Evolutionary conservation across 148 eudicot species (phyloP), one percentile per base, ranked within the genome.

Genomic region (Dianthus caryophyllus): DNA sequence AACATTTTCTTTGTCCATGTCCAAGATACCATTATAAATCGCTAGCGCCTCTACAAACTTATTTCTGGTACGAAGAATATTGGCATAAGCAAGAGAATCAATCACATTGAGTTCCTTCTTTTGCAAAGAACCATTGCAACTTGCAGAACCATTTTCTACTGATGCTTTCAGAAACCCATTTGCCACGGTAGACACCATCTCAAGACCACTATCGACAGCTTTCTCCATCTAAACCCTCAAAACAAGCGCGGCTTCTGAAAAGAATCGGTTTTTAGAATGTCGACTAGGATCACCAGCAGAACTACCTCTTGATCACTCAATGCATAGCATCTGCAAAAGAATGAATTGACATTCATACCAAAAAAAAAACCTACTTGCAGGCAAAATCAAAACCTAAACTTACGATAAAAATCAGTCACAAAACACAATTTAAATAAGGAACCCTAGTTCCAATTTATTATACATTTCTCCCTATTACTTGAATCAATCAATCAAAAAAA

Each of bases 61-160:
- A 75, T 84, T 90, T 79, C 99, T 80, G 6, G 88, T 83, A 24
- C 99, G 99, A 61, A 94, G 96, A 83, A 88, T 82, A 63, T 83
- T 88, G 39, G 93, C 99, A 73, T 90, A 84, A 65, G 90, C 73
- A 51, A 94, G 76, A 33, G 79, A 82, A 71, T 88, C 97, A 57
- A 84, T 89, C 55, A 79, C 89, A 31, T 81, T 73, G 66, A 77
- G 64, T 50, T 60, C 76, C 68, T 78, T 74, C 70, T 78, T 83
- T 70, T 64, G 71, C 60, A 58, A 64, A 53, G 69, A 68, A 72
- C 76, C 81, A 66, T 72, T 81, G 67, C 73, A 70, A 25, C 64
- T 65, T 7, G 73, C 68, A 55, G 83, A 76, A 54, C 73, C 74
- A 50, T 53, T 74, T 61, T 71, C 68, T 30, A 69, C 27, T 18